Conservation (phyloP, 208 protist genomes). For the Porcisia deanei region DNA sequence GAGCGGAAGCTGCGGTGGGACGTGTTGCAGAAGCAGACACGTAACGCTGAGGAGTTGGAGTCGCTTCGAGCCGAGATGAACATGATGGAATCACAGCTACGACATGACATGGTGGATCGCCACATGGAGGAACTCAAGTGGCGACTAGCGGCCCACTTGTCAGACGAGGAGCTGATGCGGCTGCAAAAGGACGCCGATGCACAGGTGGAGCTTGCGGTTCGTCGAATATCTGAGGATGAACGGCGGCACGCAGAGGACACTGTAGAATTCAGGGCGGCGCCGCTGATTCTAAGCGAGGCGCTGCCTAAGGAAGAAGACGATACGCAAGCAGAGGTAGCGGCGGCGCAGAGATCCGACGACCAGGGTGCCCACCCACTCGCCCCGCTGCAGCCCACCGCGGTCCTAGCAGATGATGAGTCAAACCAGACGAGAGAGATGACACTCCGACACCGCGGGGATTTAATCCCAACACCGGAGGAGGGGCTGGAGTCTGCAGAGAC, state of each 20-base stretch:
- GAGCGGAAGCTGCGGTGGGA: conserved; percentile 45
- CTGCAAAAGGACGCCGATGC: conserved; percentile 51
- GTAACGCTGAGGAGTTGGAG: conserved; percentile 45
- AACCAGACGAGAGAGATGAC: neutral
- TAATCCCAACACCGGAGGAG: neutral
- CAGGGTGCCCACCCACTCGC: neutral
- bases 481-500: neutral
- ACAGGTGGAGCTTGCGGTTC: conserved; percentile 45
- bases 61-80: conserved; percentile 40
- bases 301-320: neutral
- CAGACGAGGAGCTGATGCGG: conserved; percentile 50
- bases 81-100: conserved; percentile 35
- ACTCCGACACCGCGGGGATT: neutral
- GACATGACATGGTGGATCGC: conserved; percentile 43
- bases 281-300: conserved; percentile 1
- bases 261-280: conserved; percentile 3
- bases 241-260: neutral
- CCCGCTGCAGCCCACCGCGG: neutral
- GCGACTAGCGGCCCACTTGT: conserved; percentile 46
- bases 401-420: neutral
- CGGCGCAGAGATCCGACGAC: neutral
- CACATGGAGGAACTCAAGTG: conserved; percentile 64
- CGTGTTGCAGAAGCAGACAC: conserved; percentile 33
- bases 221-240: conserved; percentile 16
- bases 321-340: neutral